Conservation (phyloP, 108 stramenopile genomes). For the Aureococcus anophagefferens region DNA sequence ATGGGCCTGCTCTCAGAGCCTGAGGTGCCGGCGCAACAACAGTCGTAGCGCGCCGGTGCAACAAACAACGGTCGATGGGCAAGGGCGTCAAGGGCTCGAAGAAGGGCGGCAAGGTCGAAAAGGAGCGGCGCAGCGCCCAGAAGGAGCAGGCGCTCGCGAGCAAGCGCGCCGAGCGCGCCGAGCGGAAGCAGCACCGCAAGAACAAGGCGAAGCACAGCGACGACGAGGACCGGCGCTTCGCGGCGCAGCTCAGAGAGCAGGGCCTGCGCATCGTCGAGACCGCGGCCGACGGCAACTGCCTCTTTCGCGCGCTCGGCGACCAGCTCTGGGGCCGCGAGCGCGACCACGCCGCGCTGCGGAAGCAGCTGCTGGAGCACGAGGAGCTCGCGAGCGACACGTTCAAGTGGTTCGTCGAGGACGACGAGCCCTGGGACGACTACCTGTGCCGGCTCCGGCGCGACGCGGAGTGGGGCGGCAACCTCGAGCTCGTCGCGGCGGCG, state of each 20-base stretch:
- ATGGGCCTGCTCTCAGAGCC: too few species aligned
- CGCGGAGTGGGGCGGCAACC: conserved; percentile 32
- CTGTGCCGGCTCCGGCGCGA: conserved; percentile 16
- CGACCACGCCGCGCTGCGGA: not conserved
- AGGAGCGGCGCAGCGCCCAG: too few species aligned
- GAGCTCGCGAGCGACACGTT: conserved; percentile 14
- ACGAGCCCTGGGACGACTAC: conserved; percentile 29
- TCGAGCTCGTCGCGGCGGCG: conserved; percentile 29
- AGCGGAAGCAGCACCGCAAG: not conserved
- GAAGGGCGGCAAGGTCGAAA: too few species aligned
- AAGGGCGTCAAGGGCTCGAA: too few species aligned
- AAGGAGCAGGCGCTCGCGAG: too few species aligned
- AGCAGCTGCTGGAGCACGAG: conserved; percentile 13
- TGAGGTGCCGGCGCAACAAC: too few species aligned
- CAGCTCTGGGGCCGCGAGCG: not conserved
- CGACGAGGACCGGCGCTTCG: not conserved
- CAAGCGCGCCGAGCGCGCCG: too few species aligned
- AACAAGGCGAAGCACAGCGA: not conserved
- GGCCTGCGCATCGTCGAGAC: not conserved
- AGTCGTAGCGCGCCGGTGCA: too few species aligned
- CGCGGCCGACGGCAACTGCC: conserved; percentile 8
- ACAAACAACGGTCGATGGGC: too few species aligned
- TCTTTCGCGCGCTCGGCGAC: conserved; percentile 3
- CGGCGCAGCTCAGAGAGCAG: not conserved
- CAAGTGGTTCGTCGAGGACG: conserved; percentile 33